Conservation (phyloP, 2,329 filamentous ascomycete genomes). For the Beauveria rudraprayagi region DNA sequence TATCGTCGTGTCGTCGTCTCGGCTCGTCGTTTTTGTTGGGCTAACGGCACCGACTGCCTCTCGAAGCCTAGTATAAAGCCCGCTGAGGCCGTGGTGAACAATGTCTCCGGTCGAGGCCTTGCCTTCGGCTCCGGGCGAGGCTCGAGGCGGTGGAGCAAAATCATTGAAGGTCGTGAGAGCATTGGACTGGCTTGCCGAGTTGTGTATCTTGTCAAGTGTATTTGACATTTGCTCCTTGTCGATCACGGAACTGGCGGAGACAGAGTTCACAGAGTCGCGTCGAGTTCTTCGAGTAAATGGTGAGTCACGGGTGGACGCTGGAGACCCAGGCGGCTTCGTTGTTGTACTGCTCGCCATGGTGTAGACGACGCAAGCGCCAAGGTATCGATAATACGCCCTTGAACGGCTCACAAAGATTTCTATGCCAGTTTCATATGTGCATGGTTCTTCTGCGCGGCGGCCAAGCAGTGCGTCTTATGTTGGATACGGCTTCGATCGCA, state of each 20-base stretch:
- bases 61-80: conserved; percentile 77
- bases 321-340: conserved; percentile 23
- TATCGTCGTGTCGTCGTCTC: conserved; percentile 37
- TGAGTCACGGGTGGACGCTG: conserved; percentile 22
- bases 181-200: conserved; percentile 74
- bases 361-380: background rate
- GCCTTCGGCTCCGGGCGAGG: conserved; percentile 51
- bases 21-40: conserved; percentile 26
- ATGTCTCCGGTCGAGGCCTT: conserved; percentile 65
- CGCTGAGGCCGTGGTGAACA: conserved; percentile 79
- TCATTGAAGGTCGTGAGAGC: conserved; percentile 91
- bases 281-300: conserved; percentile 26
- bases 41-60: conserved; percentile 70
- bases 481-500: background rate
- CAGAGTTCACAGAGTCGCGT: conserved; percentile 32
- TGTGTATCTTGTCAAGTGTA: conserved; percentile 81
- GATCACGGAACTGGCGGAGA: conserved; percentile 30
- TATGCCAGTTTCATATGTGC: background rate
- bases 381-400: background rate
- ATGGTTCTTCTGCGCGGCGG: background rate
- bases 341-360: conserved; percentile 24
- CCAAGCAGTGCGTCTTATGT: background rate
- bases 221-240: conserved; percentile 71
- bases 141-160: conserved; percentile 63
- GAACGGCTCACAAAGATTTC: background rate